Conservation (phyloP, 768 basidiomycete species). For the Rhizopogon vulgaris region DNA sequence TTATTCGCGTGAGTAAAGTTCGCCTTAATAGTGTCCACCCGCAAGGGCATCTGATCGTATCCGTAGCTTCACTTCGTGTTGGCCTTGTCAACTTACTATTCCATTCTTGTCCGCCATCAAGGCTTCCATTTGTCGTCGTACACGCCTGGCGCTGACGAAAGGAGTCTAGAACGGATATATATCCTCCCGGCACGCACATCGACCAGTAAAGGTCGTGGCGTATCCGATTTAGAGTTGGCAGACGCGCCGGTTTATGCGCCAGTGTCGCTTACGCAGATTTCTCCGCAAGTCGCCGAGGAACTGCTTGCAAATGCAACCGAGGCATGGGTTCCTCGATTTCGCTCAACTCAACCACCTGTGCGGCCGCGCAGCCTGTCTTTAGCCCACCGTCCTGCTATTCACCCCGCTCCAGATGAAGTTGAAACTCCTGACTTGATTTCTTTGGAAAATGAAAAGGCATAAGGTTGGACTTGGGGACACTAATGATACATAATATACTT, state of each 20-base stretch:
- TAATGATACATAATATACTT: not conserved
- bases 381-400: not conserved
- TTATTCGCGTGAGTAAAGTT: slow-evolving; percentile 52
- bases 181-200: slow-evolving; percentile 39
- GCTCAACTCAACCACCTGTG: not conserved
- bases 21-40: not conserved
- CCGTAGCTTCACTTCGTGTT: slow-evolving; percentile 70
- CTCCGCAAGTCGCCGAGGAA: slow-evolving; percentile 43
- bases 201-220: slow-evolving; percentile 4
- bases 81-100: slow-evolving; percentile 62
- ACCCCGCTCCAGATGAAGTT: not conserved
- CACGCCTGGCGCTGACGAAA: slow-evolving; percentile 14
- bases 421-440: not conserved
- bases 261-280: slow-evolving; percentile 50
- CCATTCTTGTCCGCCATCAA: slow-evolving; percentile 44
- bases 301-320: slow-evolving; percentile 53
- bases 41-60: not conserved
- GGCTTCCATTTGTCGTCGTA: slow-evolving; percentile 11
- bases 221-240: not conserved
- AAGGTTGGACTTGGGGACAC: not conserved
- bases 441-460: not conserved
- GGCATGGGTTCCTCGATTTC: slow-evolving; percentile 46
- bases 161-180: slow-evolving; percentile 53
- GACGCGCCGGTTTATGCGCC: slow-evolving; percentile 56
- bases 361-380: not conserved